Percentiles rank a stretch among this genome's conserved stretches.
These are phyloP conservation scores for Fusarium nematophilum DNA, from an alignment of 2,329 filamentous ascomycete genomes.

Conservation along the genomic window DNA sequence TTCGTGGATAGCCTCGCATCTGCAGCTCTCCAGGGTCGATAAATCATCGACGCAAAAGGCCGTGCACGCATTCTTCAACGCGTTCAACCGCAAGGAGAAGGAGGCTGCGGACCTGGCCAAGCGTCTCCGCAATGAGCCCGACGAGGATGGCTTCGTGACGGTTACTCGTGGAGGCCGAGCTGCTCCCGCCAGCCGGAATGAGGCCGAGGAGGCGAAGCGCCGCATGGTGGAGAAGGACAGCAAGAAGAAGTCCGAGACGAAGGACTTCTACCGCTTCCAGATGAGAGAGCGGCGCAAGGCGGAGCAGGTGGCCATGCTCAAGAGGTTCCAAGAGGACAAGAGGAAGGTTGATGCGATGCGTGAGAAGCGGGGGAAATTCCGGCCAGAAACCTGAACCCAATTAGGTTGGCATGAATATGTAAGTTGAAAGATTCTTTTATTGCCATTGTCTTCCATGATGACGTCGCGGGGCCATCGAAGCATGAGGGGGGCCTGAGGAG, in stretches of 20 bases:
- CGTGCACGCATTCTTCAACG: conserved; percentile 87
- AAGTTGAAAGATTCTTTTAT: conserved; percentile 18
- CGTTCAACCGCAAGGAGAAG: conserved; percentile 79
- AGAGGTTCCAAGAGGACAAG: conserved; percentile 80
- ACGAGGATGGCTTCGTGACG: conserved; percentile 96
- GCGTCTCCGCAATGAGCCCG: conserved; percentile 79
- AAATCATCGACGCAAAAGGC: conserved; percentile 73
- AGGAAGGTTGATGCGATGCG: conserved; percentile 78
- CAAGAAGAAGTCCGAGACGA: conserved; percentile 71
- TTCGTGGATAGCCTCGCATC: conserved; percentile 71
- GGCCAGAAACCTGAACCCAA: conserved; percentile 57
- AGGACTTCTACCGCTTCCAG: conserved; percentile 89
- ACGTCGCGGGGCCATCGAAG: conserved; percentile 66
- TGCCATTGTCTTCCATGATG: conserved; percentile 53
- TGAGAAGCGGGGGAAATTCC: conserved; percentile 72
- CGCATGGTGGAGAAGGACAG: conserved; percentile 72
- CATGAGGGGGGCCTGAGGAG: conserved; percentile 35
- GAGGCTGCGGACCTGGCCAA: conserved; percentile 71
- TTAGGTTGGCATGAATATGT: conserved; percentile 8
- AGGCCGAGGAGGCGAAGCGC: conserved; percentile 69
- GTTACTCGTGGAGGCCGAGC: conserved; percentile 82
- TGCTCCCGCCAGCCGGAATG: conserved; percentile 79
- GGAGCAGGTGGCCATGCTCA: conserved; percentile 74
- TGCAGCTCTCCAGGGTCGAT: conserved; percentile 77
- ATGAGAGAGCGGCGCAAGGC: conserved; percentile 81